A percentile compares a stretch with the other conserved stretches of the same genome.
These are phyloP conservation scores for Oenanthe sinensis DNA, from an alignment of 129 eudicot species.

Conservation along the genomic window DNA sequence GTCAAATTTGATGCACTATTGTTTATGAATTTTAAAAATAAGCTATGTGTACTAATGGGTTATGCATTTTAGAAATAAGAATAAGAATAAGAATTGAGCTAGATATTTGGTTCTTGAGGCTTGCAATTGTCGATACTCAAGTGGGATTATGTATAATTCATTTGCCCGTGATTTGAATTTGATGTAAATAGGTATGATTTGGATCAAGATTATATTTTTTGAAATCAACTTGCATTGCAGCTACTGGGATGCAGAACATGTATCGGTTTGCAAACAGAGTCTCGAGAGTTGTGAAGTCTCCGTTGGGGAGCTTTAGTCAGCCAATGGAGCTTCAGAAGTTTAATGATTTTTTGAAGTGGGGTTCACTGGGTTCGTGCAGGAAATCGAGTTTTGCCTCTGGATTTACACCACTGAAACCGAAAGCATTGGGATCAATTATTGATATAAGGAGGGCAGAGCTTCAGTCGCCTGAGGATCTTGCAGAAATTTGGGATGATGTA, in stretches of 20 bases:
- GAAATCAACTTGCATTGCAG: not conserved
- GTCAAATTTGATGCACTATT: not conserved
- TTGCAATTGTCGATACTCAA: not conserved
- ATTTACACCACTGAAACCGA: constrained; percentile 57
- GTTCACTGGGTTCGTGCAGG: constrained; percentile 32
- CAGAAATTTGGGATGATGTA: constrained; percentile 88
- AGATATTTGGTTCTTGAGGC: not conserved
- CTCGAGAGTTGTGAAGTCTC: constrained; percentile 30
- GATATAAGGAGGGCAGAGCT: constrained; percentile 62
- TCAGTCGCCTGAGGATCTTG: constrained; percentile 65
- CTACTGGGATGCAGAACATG: constrained; percentile 40
- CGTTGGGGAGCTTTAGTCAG: constrained; percentile 11
- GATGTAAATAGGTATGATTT: not conserved
- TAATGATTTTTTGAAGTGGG: constrained; percentile 36
- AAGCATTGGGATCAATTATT: constrained; percentile 68
- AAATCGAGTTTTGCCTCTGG: constrained; percentile 65
- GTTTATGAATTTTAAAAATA: not conserved
- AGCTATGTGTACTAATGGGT: too few species aligned
- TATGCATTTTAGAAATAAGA: too few species aligned
- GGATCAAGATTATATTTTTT: not conserved
- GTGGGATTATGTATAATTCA: not conserved
- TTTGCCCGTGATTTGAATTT: not conserved
- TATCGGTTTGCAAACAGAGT: constrained; percentile 26
- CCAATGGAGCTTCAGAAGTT: constrained; percentile 11
- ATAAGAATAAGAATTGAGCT: not conserved